Conservation (phyloP, 2,329 filamentous ascomycete species). For the Claviceps cyperi region DNA sequence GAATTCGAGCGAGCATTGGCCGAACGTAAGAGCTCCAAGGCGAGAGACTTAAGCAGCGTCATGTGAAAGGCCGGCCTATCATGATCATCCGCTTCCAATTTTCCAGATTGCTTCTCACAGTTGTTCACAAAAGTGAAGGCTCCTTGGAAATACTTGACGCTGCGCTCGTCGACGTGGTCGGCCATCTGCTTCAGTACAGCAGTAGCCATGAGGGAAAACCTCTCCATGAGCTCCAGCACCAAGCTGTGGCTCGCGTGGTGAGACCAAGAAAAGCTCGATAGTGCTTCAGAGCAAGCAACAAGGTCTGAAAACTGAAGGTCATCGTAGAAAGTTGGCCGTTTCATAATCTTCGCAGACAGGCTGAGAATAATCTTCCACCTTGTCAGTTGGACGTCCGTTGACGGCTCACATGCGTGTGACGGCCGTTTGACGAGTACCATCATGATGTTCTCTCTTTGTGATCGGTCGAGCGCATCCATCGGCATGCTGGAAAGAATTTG, state of each 20-base stretch:
- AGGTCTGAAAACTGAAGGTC: constrained; percentile 27
- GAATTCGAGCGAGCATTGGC: constrained; percentile 13
- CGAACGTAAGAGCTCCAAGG: constrained; percentile 15
- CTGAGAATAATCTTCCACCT: constrained; percentile 26
- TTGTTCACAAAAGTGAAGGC: constrained; percentile 13
- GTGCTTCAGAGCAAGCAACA: constrained; percentile 18
- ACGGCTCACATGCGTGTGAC: constrained; percentile 12
- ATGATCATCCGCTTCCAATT: not conserved
- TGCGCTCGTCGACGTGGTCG: constrained; percentile 27
- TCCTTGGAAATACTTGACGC: constrained; percentile 23
- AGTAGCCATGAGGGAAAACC: constrained; percentile 18
- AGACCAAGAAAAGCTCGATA: constrained; percentile 15
- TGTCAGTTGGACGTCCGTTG: constrained; percentile 13
- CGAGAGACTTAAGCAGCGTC: constrained; percentile 22
- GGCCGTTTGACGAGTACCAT: constrained; percentile 15
- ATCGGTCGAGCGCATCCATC: constrained; percentile 25
- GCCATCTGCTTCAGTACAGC: constrained; percentile 28
- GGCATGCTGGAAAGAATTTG: constrained; percentile 21
- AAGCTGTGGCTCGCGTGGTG: constrained; percentile 12
- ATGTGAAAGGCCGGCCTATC: constrained; percentile 18
- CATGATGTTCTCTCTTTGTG: constrained; percentile 30
- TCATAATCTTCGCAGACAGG: constrained; percentile 34
- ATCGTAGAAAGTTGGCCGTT: constrained; percentile 35
- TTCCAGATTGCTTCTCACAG: constrained; percentile 8
- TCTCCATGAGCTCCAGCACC: constrained; percentile 18